Percentiles rank a stretch among this genome's conserved stretches.
Evolutionary conservation across 768 basidiomycete genomes (phyloP).

Genomic region (Lyophyllum atratum): DNA sequence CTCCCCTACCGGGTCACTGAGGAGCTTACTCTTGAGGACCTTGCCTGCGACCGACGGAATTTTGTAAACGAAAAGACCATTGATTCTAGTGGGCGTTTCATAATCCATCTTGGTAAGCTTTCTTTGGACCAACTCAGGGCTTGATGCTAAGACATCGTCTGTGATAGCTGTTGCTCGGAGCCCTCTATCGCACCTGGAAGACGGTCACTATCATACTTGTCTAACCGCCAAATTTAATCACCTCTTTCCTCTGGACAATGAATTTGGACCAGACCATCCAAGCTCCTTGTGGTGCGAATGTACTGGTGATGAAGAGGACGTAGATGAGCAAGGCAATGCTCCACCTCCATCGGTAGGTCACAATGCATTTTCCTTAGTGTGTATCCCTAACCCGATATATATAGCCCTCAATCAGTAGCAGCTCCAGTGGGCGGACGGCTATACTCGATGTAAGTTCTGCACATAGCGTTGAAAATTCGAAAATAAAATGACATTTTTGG

Average conservation of each 20-base stretch:
- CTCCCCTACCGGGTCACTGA: not conserved
- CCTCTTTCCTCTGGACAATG: not conserved
- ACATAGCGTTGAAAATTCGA: not conserved
- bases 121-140: not conserved
- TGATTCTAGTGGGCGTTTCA: not conserved
- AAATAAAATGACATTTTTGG: not conserved
- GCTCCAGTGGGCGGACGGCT: not conserved
- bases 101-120: not conserved
- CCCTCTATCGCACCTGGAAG: not conserved
- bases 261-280: not conserved
- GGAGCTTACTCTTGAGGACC: not conserved
- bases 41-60: not conserved
- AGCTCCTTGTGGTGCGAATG: too few relatives aligned
- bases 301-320: too few relatives aligned
- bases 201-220: not conserved
- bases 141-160: too few relatives aligned
- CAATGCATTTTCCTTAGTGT: not conserved
- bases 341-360: not conserved
- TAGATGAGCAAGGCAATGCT: not conserved
- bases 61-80: not conserved
- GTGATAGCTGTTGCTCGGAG: too few relatives aligned
- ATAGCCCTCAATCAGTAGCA: not conserved
- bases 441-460: too few relatives aligned
- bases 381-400: not conserved
- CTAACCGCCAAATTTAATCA: not conserved